Evolutionary conservation across 768 basidiomycete species (phyloP).

Genomic region (Auriculariales sp.): DNA sequence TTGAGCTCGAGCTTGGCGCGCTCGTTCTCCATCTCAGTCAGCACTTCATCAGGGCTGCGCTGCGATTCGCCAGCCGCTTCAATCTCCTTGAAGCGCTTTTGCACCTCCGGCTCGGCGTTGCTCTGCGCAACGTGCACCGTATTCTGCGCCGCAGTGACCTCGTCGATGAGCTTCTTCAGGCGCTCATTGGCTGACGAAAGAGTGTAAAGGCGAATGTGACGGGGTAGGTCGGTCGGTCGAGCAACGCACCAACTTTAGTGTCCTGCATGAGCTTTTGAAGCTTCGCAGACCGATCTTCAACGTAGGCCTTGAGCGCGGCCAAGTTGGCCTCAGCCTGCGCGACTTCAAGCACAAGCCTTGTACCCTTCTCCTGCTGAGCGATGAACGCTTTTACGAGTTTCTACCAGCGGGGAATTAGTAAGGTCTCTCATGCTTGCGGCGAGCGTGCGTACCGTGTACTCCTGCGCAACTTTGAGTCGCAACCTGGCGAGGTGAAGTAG

Average conservation of each 20-base stretch:
- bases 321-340: conserved; percentile 55
- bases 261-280: conserved; percentile 37
- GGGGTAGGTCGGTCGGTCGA: no score
- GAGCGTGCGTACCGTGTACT: conserved; percentile 46
- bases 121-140: conserved; percentile 18
- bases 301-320: conserved; percentile 40
- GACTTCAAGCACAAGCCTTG: conserved; percentile 42
- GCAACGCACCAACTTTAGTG: conserved; percentile 35
- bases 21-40: conserved; percentile 45
- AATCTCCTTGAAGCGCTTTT: conserved; percentile 34
- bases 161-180: conserved; percentile 20
- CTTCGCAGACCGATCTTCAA: conserved; percentile 42
- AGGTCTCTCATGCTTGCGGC: no score
- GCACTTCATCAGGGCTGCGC: conserved; percentile 42
- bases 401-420: no score
- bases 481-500: conserved; percentile 33
- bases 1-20: conserved; percentile 58
- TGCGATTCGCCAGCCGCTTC: no score
- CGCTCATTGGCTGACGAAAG: conserved; percentile 26
- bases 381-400: conserved; percentile 39
- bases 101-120: conserved; percentile 31
- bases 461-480: conserved; percentile 36
- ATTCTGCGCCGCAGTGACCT: conserved; percentile 1
- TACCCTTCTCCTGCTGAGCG: conserved; percentile 41
- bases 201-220: background rate